phyloP scores from a whole-genome alignment of 768 basidiomycete genomes.

The Roridomyces roridus region DNA sequence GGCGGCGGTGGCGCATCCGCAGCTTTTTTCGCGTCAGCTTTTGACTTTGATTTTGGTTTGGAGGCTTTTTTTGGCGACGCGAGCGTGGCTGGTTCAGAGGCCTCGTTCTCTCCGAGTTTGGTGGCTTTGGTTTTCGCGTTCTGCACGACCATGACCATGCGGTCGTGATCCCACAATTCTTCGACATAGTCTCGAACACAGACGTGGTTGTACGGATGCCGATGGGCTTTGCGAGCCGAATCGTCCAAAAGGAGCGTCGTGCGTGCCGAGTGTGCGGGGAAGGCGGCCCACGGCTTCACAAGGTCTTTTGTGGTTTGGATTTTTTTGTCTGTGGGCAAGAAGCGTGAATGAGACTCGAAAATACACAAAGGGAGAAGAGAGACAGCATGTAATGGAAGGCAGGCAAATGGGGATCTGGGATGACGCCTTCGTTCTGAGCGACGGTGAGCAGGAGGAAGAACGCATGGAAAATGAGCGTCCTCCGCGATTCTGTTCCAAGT shows the following conservation, averaged over 20 bases:
- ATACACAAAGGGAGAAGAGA: too few relatives aligned
- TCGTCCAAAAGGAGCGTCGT: slow-evolving; percentile 48
- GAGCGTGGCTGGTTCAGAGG: neutral
- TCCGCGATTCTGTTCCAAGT: too few relatives aligned
- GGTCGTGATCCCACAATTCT: slow-evolving; percentile 31
- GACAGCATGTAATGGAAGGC: too few relatives aligned
- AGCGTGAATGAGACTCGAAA: too few relatives aligned
- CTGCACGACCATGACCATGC: slow-evolving; percentile 10
- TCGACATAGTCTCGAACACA: slow-evolving; percentile 59
- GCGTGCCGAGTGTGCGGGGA: slow-evolving; percentile 47
- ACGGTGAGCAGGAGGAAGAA: too few relatives aligned
- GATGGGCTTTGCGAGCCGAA: slow-evolving; percentile 36
- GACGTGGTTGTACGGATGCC: slow-evolving; percentile 65
- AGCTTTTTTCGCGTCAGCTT: neutral
- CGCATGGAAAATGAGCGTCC: too few relatives aligned
- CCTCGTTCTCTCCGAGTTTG: too few relatives aligned
- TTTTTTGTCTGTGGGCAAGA: slow-evolving; percentile 42
- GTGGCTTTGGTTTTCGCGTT: neutral
- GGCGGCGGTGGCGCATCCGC: neutral
- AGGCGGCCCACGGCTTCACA: slow-evolving; percentile 63
- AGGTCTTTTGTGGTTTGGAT: slow-evolving; percentile 78
- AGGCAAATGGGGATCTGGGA: too few relatives aligned
- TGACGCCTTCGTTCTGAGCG: too few relatives aligned
- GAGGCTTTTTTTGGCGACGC: slow-evolving; percentile 1
- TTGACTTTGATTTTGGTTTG: slow-evolving; percentile 10